Evolutionary conservation across 257 asterid species (phyloP).

Genomic region (Jacaranda copaia): DNA sequence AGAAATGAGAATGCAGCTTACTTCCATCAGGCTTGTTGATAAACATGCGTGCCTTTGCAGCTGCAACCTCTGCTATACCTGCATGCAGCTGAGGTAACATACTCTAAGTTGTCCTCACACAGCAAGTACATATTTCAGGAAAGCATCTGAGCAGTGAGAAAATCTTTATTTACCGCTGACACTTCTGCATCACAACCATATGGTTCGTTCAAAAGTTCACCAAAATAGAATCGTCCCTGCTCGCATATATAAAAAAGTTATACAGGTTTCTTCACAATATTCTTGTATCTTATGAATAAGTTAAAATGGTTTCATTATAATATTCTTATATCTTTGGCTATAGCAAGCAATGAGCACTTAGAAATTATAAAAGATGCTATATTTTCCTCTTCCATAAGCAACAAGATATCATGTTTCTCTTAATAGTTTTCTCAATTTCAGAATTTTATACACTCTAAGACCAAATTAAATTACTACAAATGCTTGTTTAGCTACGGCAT

Average conservation of each 20-base stretch:
- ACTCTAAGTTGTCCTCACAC: slow-evolving; percentile 38
- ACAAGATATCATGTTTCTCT: slow-evolving; percentile 14
- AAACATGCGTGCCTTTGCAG: slow-evolving; percentile 99
- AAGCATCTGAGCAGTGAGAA: slow-evolving; percentile 25
- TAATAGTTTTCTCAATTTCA: not conserved
- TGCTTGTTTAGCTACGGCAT: not conserved
- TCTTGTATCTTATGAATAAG: not conserved
- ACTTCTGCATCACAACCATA: slow-evolving; percentile 84
- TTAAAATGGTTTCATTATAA: not conserved
- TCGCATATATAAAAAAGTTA: slow-evolving; percentile 25
- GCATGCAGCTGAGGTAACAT: slow-evolving; percentile 86
- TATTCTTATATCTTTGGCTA: slow-evolving; percentile 6
- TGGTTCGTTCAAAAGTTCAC: slow-evolving; percentile 67
- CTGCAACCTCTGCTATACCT: slow-evolving; percentile 98
- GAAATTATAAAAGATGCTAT: slow-evolving; percentile 2
- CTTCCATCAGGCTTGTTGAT: slow-evolving; percentile 98
- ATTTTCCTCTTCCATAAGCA: slow-evolving; percentile 24
- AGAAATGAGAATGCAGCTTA: slow-evolving; percentile 3
- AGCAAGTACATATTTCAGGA: slow-evolving; percentile 30
- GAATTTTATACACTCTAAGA: slow-evolving; percentile 5
- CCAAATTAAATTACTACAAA: not conserved
- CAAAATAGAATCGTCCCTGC: slow-evolving; percentile 99
- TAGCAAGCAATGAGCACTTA: slow-evolving; percentile 3
- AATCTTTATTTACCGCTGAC: slow-evolving; percentile 67
- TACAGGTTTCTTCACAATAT: not conserved